Evolutionary conservation across 768 basidiomycete genomes (phyloP).

Genomic region (Sarcodon aspratus): DNA sequence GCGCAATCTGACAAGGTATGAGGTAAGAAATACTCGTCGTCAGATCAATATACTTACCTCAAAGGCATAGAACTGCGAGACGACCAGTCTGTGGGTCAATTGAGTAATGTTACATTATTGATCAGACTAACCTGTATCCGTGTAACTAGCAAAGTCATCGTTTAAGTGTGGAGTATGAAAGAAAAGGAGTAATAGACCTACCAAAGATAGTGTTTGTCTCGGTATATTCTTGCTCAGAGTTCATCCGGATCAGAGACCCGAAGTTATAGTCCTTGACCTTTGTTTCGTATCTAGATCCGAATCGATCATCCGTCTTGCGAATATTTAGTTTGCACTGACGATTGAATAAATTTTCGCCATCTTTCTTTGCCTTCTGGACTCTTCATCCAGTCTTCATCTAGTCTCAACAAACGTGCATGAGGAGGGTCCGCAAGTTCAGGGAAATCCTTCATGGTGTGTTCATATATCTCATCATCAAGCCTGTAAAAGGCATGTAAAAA

Average conservation of each 20-base stretch:
- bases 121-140: conserved; percentile 48
- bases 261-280: conserved; percentile 94
- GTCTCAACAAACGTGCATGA: conserved; percentile 31
- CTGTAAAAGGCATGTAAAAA: conserved; percentile 4
- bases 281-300: conserved; percentile 61
- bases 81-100: neutral
- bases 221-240: conserved; percentile 72
- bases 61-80: conserved; percentile 77
- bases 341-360: conserved; percentile 82
- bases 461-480: conserved; percentile 85
- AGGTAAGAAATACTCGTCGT: conserved; percentile 1
- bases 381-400: conserved; percentile 95
- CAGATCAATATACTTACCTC: conserved; percentile 40
- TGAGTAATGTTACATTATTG: neutral
- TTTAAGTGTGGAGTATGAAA: conserved; percentile 1
- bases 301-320: neutral
- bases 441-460: conserved; percentile 64
- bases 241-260: conserved; percentile 83
- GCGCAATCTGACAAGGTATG: conserved; percentile 52
- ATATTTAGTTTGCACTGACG: conserved; percentile 27
- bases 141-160: conserved; percentile 31
- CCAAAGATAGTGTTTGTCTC: conserved; percentile 95
- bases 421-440: conserved; percentile 50
- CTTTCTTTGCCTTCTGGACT: conserved; percentile 73
- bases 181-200: conserved; percentile 19